Conservation (phyloP, 192 early-diverging fungal species). For the Coemansia sp. region DNA sequence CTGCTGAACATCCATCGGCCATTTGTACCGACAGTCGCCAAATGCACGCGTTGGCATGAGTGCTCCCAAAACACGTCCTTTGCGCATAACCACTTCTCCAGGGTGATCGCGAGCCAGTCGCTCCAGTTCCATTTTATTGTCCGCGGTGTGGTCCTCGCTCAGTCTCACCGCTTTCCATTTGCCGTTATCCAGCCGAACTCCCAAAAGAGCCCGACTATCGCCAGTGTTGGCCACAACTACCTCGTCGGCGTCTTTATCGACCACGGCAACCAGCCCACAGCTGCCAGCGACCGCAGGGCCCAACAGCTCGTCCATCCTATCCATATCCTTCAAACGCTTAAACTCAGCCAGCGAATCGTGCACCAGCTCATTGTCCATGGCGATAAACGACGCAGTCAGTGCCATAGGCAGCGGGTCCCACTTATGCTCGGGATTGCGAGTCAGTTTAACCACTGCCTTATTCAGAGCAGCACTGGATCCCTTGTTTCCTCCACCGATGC, state of each 20-base stretch:
- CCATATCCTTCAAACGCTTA: slow-evolving; percentile 14
- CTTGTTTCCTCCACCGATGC: slow-evolving; percentile 3
- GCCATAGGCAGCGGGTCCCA: slow-evolving; percentile 39
- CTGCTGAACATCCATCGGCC: slow-evolving; percentile 62
- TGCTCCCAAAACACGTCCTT: slow-evolving; percentile 63
- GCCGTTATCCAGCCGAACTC: slow-evolving; percentile 37
- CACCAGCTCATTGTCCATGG: slow-evolving; percentile 26
- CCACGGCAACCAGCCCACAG: slow-evolving; percentile 39
- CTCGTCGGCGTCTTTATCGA: slow-evolving; percentile 17
- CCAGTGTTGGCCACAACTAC: slow-evolving; percentile 36
- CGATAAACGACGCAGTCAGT: slow-evolving; percentile 21
- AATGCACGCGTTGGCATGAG: slow-evolving; percentile 61
- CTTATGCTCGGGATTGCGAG: slow-evolving; percentile 21
- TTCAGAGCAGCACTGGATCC: neutral
- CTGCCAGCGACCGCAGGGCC: slow-evolving; percentile 39
- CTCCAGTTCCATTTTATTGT: slow-evolving; percentile 51
- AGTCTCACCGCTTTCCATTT: slow-evolving; percentile 58
- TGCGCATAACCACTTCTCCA: slow-evolving; percentile 60
- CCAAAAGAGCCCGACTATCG: slow-evolving; percentile 39
- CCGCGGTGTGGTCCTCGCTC: slow-evolving; percentile 64
- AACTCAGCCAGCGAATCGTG: slow-evolving; percentile 17
- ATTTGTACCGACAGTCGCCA: slow-evolving; percentile 72
- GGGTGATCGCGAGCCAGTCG: slow-evolving; percentile 69
- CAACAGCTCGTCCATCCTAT: slow-evolving; percentile 28
- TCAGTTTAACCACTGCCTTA: slow-evolving; percentile 21